Evolutionary conservation across 257 asterid species (phyloP).

Genomic region (Solanum peruvianum): DNA sequence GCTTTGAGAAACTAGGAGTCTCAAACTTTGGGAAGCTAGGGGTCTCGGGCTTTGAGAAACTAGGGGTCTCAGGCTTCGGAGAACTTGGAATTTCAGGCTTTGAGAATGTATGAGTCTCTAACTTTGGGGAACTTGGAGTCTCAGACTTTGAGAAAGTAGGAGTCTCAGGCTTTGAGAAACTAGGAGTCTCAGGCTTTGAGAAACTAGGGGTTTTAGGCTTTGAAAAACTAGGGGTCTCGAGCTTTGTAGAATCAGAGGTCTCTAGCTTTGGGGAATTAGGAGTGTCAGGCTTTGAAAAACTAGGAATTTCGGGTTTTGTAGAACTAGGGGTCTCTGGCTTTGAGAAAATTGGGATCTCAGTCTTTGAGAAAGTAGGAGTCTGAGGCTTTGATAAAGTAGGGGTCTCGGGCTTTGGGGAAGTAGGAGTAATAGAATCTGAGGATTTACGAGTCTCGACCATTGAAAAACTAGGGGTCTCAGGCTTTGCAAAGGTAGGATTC

Average conservation of each 20-base stretch:
- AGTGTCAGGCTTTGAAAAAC: background rate
- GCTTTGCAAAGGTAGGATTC: background rate
- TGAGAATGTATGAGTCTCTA: too few species aligned
- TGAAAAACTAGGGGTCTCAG: background rate
- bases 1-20: background rate
- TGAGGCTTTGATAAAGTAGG: background rate
- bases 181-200: background rate
- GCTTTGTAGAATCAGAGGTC: background rate
- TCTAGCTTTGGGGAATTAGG: background rate
- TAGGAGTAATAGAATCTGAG: background rate
- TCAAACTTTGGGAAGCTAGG: background rate
- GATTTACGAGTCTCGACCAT: accelerated
- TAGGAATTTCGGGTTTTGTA: too few species aligned
- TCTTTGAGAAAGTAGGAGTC: background rate
- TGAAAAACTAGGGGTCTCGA: background rate
- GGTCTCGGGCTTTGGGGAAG: background rate
- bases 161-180: background rate
- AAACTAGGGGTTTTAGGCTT: background rate
- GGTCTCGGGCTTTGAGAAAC: background rate
- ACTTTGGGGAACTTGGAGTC: background rate
- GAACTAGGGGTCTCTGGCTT: background rate
- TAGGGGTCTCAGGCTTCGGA: background rate
- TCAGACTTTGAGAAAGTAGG: background rate
- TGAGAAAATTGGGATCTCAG: background rate
- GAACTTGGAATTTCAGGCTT: too few species aligned